These are phyloP conservation scores for Drechslerella stenobrocha DNA, from an alignment of 2,329 filamentous ascomycete genomes.

Conservation along the genomic window DNA sequence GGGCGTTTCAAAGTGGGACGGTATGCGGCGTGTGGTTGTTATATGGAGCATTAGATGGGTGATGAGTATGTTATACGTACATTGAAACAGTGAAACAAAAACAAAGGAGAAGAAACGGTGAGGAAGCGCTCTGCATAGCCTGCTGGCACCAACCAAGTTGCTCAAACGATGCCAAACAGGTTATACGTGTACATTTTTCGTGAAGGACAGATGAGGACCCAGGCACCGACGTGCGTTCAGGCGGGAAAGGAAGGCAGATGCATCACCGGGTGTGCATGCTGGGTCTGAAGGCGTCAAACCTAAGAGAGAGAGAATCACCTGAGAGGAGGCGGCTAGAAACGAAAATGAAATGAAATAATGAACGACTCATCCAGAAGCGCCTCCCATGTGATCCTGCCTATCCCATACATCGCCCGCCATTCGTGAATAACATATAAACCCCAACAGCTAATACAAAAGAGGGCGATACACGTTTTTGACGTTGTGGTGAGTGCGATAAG, in stretches of 20 bases:
- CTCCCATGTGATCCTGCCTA: constrained; percentile 29
- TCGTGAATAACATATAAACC: background rate
- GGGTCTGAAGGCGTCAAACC: background rate
- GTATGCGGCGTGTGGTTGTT: constrained; percentile 11
- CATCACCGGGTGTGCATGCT: background rate
- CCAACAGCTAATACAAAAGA: background rate
- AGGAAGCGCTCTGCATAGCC: constrained; percentile 2
- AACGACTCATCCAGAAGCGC: constrained; percentile 15
- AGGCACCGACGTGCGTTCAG: background rate
- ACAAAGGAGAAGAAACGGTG: background rate
- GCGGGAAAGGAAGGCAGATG: background rate
- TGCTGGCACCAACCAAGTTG: background rate
- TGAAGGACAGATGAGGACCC: background rate
- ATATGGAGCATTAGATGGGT: background rate
- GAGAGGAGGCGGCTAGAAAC: background rate
- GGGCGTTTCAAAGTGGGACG: too few species aligned
- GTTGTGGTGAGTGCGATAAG: background rate
- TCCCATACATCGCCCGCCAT: constrained; percentile 9
- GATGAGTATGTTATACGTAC: constrained; percentile 16
- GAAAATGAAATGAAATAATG: background rate
- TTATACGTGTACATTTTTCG: background rate
- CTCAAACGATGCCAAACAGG: background rate
- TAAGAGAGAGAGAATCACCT: constrained; percentile 15
- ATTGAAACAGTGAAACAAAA: constrained; percentile 1
- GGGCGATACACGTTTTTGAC: background rate